Conservation (phyloP, 1,139 yeast species). For the Saccharomyces hybrid region DNA sequence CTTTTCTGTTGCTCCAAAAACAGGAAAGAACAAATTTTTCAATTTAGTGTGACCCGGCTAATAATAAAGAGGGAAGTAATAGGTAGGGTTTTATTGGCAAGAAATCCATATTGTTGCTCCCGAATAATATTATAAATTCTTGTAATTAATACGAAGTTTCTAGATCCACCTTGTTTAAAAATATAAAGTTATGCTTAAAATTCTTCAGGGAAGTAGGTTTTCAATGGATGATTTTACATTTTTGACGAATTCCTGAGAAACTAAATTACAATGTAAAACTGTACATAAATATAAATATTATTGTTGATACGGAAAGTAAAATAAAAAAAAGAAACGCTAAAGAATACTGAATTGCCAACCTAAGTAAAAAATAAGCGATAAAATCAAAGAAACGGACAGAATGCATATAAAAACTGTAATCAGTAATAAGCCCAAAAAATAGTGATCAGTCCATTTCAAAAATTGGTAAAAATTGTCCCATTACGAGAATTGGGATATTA, state of each 20-base stretch:
- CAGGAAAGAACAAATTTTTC: not conserved
- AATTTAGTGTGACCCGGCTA: not conserved
- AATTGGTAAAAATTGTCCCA: constrained; percentile 83
- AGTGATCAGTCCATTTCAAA: constrained; percentile 17
- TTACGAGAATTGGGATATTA: constrained; percentile 88
- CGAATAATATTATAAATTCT: not conserved
- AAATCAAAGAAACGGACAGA: not conserved
- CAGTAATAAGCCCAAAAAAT: not conserved
- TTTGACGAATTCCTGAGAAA: not conserved
- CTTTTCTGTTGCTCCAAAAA: not conserved
- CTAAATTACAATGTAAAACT: not conserved
- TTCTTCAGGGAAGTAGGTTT: not conserved
- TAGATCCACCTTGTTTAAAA: not conserved
- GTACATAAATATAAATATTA: not conserved
- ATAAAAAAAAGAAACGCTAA: not conserved
- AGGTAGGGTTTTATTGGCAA: not conserved
- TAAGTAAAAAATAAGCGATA: not conserved
- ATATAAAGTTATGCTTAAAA: not conserved
- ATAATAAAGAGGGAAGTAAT: not conserved
- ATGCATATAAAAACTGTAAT: too few relatives aligned
- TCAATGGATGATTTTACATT: not conserved
- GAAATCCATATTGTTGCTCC: not conserved
- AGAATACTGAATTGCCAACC: not conserved
- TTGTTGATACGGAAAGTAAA: not conserved
- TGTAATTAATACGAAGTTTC: not conserved